These are phyloP conservation scores for Arthroderma sp. DNA, from an alignment of 2,329 filamentous ascomycete species.

Conservation along the genomic window DNA sequence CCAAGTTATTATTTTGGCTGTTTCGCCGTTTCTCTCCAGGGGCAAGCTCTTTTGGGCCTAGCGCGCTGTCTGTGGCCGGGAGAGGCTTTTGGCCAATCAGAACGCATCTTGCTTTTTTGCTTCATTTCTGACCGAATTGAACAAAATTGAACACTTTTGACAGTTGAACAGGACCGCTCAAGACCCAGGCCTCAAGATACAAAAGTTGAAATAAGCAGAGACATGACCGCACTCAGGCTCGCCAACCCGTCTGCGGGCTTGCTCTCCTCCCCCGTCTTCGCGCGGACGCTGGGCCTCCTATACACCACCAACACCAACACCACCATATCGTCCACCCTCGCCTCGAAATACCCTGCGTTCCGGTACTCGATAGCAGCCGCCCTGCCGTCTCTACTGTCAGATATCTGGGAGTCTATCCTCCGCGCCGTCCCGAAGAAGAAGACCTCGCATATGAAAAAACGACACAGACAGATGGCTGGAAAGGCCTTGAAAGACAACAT, in stretches of 20 bases:
- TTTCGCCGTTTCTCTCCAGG: neutral
- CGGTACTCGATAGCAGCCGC: slow-evolving; percentile 38
- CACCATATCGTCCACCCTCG: slow-evolving; percentile 40
- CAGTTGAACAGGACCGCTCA: too few species aligned
- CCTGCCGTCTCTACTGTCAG: slow-evolving; percentile 58
- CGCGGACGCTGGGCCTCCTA: slow-evolving; percentile 1
- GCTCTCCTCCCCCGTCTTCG: neutral
- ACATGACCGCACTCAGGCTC: neutral
- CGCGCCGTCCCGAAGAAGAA: slow-evolving; percentile 97
- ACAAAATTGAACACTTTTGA: too few species aligned
- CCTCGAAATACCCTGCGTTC: slow-evolving; percentile 19
- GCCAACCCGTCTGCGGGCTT: neutral
- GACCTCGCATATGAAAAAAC: slow-evolving; percentile 91
- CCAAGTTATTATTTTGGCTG: neutral
- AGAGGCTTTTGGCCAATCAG: neutral
- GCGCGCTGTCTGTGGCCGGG: too few species aligned
- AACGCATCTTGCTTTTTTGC: neutral
- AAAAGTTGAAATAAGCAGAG: too few species aligned
- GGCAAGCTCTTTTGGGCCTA: neutral
- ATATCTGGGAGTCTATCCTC: slow-evolving; percentile 86
- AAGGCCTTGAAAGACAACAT: slow-evolving; percentile 90
- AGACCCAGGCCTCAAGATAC: too few species aligned
- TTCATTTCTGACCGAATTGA: too few species aligned
- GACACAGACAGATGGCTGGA: slow-evolving; percentile 85
- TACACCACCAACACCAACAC: slow-evolving; percentile 15